These are phyloP conservation scores for Biscogniauxia mediterranea DNA, from an alignment of 2,329 filamentous ascomycete species.

Conservation along the genomic window DNA sequence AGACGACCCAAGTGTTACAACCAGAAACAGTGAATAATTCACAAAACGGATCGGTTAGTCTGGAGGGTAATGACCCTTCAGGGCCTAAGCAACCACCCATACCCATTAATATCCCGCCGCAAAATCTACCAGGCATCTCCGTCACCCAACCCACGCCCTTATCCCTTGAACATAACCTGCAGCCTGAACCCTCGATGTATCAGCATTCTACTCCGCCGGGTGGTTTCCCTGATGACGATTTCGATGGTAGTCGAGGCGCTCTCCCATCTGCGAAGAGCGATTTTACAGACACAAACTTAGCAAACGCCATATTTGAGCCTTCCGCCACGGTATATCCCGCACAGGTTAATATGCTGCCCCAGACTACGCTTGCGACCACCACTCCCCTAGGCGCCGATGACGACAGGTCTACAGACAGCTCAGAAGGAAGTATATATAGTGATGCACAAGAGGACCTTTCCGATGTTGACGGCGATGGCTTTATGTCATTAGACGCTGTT, in stretches of 20 bases:
- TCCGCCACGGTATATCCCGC: conserved; percentile 16
- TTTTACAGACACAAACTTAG: neutral
- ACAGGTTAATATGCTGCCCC: conserved; percentile 21
- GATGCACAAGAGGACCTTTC: conserved; percentile 74
- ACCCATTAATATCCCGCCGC: conserved; percentile 1
- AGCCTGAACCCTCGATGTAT: conserved; percentile 13
- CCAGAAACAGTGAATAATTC: conserved; percentile 19
- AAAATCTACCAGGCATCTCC: conserved; percentile 42
- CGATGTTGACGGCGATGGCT: conserved; percentile 64
- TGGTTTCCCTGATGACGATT: conserved; percentile 50
- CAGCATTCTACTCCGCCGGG: conserved; percentile 55
- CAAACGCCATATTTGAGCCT: conserved; percentile 26
- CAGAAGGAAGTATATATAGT: conserved; percentile 62
- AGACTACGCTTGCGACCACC: conserved; percentile 33
- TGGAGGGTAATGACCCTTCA: conserved; percentile 11
- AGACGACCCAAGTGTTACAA: conserved; percentile 21
- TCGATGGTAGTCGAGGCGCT: conserved; percentile 7
- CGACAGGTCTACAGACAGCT: conserved; percentile 36
- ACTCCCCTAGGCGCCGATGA: conserved; percentile 27
- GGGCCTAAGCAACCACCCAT: conserved; percentile 4
- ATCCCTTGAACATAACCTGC: conserved; percentile 15
- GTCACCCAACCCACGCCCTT: conserved; percentile 45
- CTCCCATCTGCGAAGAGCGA: conserved; percentile 1
- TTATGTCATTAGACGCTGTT: conserved; percentile 71
- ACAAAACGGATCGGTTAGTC: conserved; percentile 8